These are phyloP conservation scores for Geosmithia putterillii DNA, from an alignment of 2,329 filamentous ascomycete species.

Conservation along the genomic window DNA sequence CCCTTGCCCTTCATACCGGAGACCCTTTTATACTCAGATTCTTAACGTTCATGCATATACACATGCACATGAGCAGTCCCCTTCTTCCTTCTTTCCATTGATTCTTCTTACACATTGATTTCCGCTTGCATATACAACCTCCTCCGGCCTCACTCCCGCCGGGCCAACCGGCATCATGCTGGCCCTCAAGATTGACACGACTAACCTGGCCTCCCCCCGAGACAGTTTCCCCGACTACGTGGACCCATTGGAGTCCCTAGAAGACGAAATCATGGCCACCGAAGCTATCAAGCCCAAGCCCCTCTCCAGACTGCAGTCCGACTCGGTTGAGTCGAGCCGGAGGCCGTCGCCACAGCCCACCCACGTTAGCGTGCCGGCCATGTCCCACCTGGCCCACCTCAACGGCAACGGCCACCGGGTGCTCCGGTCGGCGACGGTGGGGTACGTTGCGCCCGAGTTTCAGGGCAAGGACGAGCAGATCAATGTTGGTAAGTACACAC, in stretches of 20 bases:
- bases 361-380: slow-evolving; percentile 62
- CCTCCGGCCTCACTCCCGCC: not conserved
- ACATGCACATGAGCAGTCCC: not conserved
- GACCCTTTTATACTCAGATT: not conserved
- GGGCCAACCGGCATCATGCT: slow-evolving; percentile 18
- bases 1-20: not conserved
- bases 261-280: slow-evolving; percentile 16
- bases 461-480: slow-evolving; percentile 89
- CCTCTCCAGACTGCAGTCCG: slow-evolving; percentile 25
- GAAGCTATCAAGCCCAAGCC: slow-evolving; percentile 22
- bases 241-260: slow-evolving; percentile 20
- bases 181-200: slow-evolving; percentile 20
- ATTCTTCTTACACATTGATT: not conserved
- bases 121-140: not conserved
- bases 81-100: not conserved
- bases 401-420: slow-evolving; percentile 56
- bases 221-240: slow-evolving; percentile 33
- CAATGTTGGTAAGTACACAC: slow-evolving; percentile 44
- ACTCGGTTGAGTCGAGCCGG: slow-evolving; percentile 30
- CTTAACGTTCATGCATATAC: not conserved
- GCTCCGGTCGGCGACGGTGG: slow-evolving; percentile 78
- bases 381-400: slow-evolving; percentile 27
- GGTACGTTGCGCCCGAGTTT: slow-evolving; percentile 91
- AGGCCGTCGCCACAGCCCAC: slow-evolving; percentile 81
- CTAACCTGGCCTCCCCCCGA: slow-evolving; percentile 24